These are phyloP conservation scores for Achaetomium macrosporum DNA, from an alignment of 2,329 filamentous ascomycete genomes.

Conservation along the genomic window DNA sequence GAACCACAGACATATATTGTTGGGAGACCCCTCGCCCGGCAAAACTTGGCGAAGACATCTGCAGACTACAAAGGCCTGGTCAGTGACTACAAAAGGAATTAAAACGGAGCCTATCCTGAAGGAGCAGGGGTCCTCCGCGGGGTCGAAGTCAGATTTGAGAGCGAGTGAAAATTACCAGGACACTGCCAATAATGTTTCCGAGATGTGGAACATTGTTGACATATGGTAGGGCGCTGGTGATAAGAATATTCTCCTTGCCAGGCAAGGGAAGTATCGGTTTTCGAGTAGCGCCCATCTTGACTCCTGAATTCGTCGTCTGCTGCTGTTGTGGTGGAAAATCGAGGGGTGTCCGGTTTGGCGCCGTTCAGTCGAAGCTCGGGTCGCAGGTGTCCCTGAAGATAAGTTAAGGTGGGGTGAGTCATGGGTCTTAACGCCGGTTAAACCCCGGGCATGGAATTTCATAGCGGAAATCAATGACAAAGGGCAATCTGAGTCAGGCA, in stretches of 20 bases:
- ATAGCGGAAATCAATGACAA: no score
- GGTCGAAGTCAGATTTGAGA: background rate
- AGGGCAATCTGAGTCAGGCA: no score
- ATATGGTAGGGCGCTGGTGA: slow-evolving; percentile 89
- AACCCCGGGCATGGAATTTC: slow-evolving; percentile 7
- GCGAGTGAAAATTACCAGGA: slow-evolving; percentile 43
- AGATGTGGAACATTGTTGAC: slow-evolving; percentile 76
- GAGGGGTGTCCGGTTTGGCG: slow-evolving; percentile 9
- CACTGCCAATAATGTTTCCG: slow-evolving; percentile 81
- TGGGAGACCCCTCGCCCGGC: slow-evolving; percentile 70
- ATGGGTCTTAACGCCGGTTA: slow-evolving; percentile 7
- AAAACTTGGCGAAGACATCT: slow-evolving; percentile 79
- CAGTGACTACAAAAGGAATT: background rate
- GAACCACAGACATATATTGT: slow-evolving; percentile 79
- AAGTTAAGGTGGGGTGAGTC: slow-evolving; percentile 19
- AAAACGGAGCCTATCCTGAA: background rate
- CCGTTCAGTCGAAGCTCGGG: slow-evolving; percentile 3
- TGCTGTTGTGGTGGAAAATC: background rate
- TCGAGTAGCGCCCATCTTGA: slow-evolving; percentile 18
- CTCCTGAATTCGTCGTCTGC: background rate
- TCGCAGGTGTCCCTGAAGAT: background rate
- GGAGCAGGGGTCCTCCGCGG: slow-evolving; percentile 2
- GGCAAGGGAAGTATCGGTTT: slow-evolving; percentile 55
- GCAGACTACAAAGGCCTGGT: slow-evolving; percentile 47
- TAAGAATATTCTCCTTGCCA: slow-evolving; percentile 79